phyloP scores from a whole-genome alignment of 345 rosid species.

The Cardamine resedifolia region DNA sequence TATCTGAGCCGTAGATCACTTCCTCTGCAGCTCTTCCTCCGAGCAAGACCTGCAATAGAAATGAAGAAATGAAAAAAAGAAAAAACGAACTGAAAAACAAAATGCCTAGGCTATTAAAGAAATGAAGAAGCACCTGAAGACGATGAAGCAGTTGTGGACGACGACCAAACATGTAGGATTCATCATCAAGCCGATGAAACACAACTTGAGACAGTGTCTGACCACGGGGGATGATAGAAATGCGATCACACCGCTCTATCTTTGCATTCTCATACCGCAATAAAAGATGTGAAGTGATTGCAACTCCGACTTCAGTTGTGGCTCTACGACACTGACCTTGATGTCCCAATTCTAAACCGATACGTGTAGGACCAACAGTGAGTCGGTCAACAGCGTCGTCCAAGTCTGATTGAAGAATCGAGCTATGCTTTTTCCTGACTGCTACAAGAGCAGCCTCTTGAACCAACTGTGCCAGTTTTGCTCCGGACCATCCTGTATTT shows the following conservation, averaged over 20 bases:
- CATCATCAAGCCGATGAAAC: conserved; percentile 85
- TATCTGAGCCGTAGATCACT: conserved; percentile 83
- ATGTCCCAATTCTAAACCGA: conserved; percentile 74
- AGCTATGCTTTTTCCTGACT: conserved; percentile 71
- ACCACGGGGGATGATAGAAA: conserved; percentile 89
- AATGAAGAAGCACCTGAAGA: conserved; percentile 59
- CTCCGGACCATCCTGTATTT: conserved; percentile 87
- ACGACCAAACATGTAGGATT: conserved; percentile 86
- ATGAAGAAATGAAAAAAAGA: too few species aligned
- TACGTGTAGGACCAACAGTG: conserved; percentile 88
- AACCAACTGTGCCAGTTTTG: conserved; percentile 82
- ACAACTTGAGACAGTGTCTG: conserved; percentile 86
- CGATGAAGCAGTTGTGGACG: conserved; percentile 88
- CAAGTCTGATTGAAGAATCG: conserved; percentile 79
- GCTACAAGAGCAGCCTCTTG: conserved; percentile 98
- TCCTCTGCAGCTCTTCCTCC: conserved; percentile 98
- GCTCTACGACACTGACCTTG: conserved; percentile 94
- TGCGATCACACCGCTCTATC: conserved; percentile 80
- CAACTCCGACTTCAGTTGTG: conserved; percentile 89
- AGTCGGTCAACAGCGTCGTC: conserved; percentile 92
- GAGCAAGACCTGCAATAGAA: conserved; percentile 57
- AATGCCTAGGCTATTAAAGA: background rate
- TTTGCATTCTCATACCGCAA: conserved; percentile 72
- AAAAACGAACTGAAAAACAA: background rate
- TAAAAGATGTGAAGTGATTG: conserved; percentile 81